A percentile compares a stretch with the other conserved stretches of the same genome.
Conservation (phyloP, 331 rosid species). For the Malus hybrid region DNA sequence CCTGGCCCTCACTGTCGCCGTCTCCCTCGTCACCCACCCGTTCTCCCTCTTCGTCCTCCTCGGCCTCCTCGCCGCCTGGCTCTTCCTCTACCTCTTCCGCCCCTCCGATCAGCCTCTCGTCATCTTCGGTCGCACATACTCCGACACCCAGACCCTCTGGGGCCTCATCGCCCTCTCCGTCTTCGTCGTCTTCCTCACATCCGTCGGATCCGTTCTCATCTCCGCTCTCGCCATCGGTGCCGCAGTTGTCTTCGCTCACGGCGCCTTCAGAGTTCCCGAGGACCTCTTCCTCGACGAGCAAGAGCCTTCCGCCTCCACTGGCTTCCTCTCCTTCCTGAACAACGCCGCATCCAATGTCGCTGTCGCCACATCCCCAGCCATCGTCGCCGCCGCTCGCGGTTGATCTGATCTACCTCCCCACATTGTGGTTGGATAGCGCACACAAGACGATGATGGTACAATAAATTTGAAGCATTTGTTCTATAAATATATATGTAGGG, state of each 20-base stretch:
- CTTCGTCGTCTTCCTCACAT: conserved; percentile 68
- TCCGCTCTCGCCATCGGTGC: conserved; percentile 61
- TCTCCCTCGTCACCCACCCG: conserved; percentile 71
- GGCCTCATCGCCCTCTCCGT: conserved; percentile 42
- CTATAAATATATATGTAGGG: conserved; percentile 13
- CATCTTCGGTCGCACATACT: conserved; percentile 55
- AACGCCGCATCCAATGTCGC: conserved; percentile 46
- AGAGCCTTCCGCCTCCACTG: conserved; percentile 36
- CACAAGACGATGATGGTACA: not conserved
- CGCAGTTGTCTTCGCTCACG: conserved; percentile 61
- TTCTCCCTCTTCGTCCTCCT: conserved; percentile 56
- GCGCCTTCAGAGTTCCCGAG: conserved; percentile 75
- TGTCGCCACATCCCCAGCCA: conserved; percentile 23
- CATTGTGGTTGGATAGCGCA: conserved; percentile 16
- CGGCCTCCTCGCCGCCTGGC: conserved; percentile 71
- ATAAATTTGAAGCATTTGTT: conserved; percentile 4
- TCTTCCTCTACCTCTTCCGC: conserved; percentile 90
- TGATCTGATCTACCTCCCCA: conserved; percentile 6
- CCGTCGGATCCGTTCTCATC: conserved; percentile 70
- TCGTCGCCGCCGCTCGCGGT: conserved; percentile 34
- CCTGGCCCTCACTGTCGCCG: conserved; percentile 37
- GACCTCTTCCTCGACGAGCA: conserved; percentile 89
- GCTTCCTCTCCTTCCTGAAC: conserved; percentile 59
- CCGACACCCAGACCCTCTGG: conserved; percentile 65
- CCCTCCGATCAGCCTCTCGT: conserved; percentile 89